Conservation (phyloP, 2,329 filamentous ascomycete species). For the Ophiostoma ips region DNA sequence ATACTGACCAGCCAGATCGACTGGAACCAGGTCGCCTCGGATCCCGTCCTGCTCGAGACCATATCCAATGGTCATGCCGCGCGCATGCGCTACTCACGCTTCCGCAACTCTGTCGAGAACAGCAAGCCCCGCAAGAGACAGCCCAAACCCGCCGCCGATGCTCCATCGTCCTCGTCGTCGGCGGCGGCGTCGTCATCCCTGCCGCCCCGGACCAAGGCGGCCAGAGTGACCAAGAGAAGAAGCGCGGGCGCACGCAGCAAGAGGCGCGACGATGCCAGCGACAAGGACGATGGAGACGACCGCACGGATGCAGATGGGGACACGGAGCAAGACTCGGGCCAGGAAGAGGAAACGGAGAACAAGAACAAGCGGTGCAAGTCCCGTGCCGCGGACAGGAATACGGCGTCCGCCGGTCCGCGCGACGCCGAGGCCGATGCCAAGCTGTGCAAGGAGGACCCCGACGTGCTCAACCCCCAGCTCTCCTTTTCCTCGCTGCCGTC, state of each 20-base stretch:
- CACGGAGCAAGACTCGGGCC: neutral
- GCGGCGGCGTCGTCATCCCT: neutral
- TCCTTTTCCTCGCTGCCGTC: slow-evolving; percentile 15
- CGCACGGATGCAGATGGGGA: neutral
- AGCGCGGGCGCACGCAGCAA: slow-evolving; percentile 18
- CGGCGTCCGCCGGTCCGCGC: too few relatives aligned
- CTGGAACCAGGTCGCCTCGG: slow-evolving; percentile 42
- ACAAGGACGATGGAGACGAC: slow-evolving; percentile 19
- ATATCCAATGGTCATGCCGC: slow-evolving; percentile 48
- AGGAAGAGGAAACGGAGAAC: neutral
- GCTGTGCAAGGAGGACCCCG: neutral
- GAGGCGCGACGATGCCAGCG: neutral
- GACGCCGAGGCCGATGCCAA: neutral
- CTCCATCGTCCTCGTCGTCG: too few relatives aligned
- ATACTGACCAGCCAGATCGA: slow-evolving; percentile 32
- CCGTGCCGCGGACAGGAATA: too few relatives aligned
- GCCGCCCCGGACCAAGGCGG: slow-evolving; percentile 7
- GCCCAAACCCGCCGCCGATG: neutral
- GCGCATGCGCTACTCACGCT: slow-evolving; percentile 45
- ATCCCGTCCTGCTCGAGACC: slow-evolving; percentile 37
- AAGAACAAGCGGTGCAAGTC: neutral
- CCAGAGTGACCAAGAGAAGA: slow-evolving; percentile 31
- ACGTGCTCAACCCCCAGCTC: neutral
- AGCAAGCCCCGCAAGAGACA: neutral
- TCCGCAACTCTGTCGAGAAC: slow-evolving; percentile 28